Percentiles rank a stretch among this genome's conserved stretches.
phyloP scores from a whole-genome alignment of 139 green algal species.

The Haematococcus lacustris region DNA sequence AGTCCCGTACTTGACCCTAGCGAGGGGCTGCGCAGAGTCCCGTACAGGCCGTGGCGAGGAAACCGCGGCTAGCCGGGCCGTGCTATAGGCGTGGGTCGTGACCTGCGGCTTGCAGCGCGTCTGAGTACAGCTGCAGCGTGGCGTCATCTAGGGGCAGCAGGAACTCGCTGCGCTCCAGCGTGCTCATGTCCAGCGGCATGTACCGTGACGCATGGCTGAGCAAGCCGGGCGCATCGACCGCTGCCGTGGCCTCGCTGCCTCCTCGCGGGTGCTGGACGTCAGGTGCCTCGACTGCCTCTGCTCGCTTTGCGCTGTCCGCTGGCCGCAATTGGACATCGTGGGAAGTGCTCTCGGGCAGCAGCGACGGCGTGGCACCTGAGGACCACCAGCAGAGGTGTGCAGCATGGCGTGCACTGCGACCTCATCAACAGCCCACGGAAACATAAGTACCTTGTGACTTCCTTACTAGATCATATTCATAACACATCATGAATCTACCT shows the following conservation, averaged over 20 bases:
- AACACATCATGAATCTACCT: background rate
- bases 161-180: conserved; percentile 60
- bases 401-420: background rate
- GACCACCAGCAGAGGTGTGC: background rate
- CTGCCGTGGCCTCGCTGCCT: conserved; percentile 1
- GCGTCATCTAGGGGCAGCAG: conserved; percentile 43
- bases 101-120: conserved; percentile 20
- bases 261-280: background rate
- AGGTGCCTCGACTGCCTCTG: background rate
- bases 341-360: background rate
- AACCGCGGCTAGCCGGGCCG: too few relatives aligned
- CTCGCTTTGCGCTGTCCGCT: background rate
- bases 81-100: too few relatives aligned
- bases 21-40: too few relatives aligned
- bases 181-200: conserved; percentile 37
- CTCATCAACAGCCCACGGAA: too few relatives aligned
- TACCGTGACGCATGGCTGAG: conserved; percentile 18
- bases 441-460: background rate
- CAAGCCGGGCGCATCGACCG: background rate
- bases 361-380: background rate
- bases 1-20: too few relatives aligned
- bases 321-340: too few relatives aligned
- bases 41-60: too few relatives aligned
- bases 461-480: background rate
- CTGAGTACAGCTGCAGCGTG: conserved; percentile 30